Evolutionary conservation across 106 monocot species (phyloP).

Genomic region (Dendrobium huoshanense): DNA sequence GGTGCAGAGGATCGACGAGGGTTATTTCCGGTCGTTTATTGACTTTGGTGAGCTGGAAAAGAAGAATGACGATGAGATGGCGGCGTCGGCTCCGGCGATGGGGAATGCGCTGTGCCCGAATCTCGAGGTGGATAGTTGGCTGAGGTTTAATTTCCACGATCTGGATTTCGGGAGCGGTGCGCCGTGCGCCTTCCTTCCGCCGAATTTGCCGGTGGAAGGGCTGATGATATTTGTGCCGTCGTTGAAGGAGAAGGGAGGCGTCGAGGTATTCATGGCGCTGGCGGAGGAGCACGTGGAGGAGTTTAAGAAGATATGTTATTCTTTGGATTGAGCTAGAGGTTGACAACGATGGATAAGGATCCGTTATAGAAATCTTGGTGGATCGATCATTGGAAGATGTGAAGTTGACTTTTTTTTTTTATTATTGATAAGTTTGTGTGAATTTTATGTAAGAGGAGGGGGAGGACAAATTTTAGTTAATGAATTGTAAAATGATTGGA

Average conservation of each 20-base stretch:
- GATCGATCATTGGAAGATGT: too few species aligned
- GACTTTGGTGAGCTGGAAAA: slow-evolving; percentile 45
- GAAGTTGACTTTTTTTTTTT: too few species aligned
- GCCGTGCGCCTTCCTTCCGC: slow-evolving; percentile 22
- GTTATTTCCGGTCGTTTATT: slow-evolving; percentile 66
- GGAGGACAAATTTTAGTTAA: too few species aligned
- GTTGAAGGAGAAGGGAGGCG: slow-evolving; percentile 16
- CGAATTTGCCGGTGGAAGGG: slow-evolving; percentile 45
- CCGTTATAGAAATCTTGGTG: too few species aligned
- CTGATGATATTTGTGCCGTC: slow-evolving; percentile 41
- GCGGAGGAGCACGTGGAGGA: slow-evolving; percentile 13
- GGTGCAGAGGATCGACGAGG: slow-evolving; percentile 18
- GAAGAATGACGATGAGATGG: slow-evolving; percentile 6
- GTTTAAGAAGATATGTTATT: slow-evolving; percentile 12
- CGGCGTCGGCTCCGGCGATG: slow-evolving; percentile 11
- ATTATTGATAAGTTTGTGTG: too few species aligned
- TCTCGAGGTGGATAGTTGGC: slow-evolving; percentile 68
- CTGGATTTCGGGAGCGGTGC: slow-evolving; percentile 55
- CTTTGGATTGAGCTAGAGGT: not conserved
- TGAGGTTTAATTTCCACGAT: slow-evolving; percentile 45
- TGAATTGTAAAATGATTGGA: too few species aligned
- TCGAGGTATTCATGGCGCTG: slow-evolving; percentile 18
- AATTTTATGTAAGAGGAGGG: too few species aligned
- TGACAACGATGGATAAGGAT: not conserved
- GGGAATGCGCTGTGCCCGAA: slow-evolving; percentile 34